Evolutionary conservation across 1,284 basidiomycete species (phyloP), one percentile per base, ranked within the genome.

Genomic region (Malassezia caprae): DNA sequence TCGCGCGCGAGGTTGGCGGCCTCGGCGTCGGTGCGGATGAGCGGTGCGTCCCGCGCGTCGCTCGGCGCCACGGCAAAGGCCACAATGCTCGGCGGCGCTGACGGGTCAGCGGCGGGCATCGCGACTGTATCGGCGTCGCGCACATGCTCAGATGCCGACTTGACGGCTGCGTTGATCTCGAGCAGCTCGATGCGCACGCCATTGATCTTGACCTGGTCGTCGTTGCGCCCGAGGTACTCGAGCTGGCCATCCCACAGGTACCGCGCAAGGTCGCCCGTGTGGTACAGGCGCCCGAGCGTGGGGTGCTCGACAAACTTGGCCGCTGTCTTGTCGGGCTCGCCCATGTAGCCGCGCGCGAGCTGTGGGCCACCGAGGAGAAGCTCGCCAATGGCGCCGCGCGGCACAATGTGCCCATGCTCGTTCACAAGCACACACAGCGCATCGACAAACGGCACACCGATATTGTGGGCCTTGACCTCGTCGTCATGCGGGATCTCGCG

Each of bases 141-240:
- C 61, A 69, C 65, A 40, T 45, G 54, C 34, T 53, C 51, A 28
- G 59, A 65, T 47, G 61, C 64, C 32, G 62, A 56, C 56, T 72
- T 65, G 50, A 76, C 62, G 13, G 72, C 66, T n/a, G 75, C 72
- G 42, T 74, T 76, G 62, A 76, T 76, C 56, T 76, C 75, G 45
- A 70, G 62, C 19, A 76, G 63, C 64, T 76, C 76, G 51, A 76
- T 73, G 8, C 76, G 72, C 48, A 76, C 73, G 19, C 76, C 76
- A 54, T 76, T 72, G 58, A 76, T 68, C 63, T 76, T 76, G 64
- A 76, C 67, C 34, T 76, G 73, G 44, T 76, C 75, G 56, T 76
- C 76, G 48, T 69, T 69, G n/a, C 76, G 65, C 1, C 76, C 76
- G 28, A 76, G 68, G 53, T 75, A 76, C 57, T 76, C 75, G 41